These are phyloP conservation scores for Pseudocercospora crystallina DNA, from an alignment of 2,329 filamentous ascomycete species.

Conservation along the genomic window DNA sequence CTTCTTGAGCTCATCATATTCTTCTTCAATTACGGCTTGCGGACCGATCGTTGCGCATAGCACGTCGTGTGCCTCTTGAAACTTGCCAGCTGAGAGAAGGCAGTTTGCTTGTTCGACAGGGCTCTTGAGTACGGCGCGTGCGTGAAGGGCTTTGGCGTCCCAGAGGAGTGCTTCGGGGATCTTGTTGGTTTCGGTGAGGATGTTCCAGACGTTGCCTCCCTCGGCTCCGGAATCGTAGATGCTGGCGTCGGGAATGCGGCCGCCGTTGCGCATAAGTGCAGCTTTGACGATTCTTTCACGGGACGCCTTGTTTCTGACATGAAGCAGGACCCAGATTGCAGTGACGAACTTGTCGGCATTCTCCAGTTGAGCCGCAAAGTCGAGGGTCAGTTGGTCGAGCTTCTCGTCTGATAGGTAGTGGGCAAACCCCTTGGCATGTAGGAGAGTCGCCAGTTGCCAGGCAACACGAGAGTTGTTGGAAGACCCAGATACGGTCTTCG, in stretches of 20 bases:
- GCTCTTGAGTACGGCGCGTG: conserved; percentile 70
- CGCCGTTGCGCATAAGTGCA: conserved; percentile 66
- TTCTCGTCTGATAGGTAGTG: conserved; percentile 37
- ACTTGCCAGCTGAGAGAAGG: conserved; percentile 67
- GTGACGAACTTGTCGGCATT: conserved; percentile 26
- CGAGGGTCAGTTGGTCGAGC: conserved; percentile 66
- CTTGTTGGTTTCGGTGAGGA: conserved; percentile 54
- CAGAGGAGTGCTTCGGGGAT: conserved; percentile 80
- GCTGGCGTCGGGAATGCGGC: conserved; percentile 55
- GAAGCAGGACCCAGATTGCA: conserved; percentile 33
- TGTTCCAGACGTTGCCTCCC: conserved; percentile 35
- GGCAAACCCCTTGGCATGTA: conserved; percentile 36
- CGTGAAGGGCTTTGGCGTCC: conserved; percentile 80
- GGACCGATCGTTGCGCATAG: conserved; percentile 81
- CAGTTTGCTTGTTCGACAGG: conserved; percentile 72
- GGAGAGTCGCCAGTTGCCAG: conserved; percentile 76
- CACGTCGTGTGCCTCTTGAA: conserved; percentile 76
- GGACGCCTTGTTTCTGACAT: conserved; percentile 26
- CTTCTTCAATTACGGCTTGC: conserved; percentile 74
- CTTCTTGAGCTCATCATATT: conserved; percentile 68
- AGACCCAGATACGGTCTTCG: conserved; percentile 73
- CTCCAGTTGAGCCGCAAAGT: conserved; percentile 36
- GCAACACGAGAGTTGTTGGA: conserved; percentile 72
- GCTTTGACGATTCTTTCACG: conserved; percentile 42
- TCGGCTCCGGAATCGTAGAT: conserved; percentile 14